phyloP scores from a whole-genome alignment of 2,329 filamentous ascomycete genomes.

The Beauveria pseudobassiana region DNA sequence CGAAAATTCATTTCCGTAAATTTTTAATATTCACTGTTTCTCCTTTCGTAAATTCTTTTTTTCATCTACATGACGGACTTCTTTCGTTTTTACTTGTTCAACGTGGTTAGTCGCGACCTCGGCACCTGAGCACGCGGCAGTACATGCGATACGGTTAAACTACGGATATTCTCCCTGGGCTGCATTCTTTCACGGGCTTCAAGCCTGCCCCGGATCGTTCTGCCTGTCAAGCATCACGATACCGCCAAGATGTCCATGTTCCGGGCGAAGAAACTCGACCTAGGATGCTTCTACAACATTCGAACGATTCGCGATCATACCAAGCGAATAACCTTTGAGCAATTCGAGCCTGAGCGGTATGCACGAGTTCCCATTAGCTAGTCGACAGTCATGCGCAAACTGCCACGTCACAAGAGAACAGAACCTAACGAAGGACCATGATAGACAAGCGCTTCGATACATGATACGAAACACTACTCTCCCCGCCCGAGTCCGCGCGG shows the following conservation, averaged over 20 bases:
- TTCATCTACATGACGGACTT: no score
- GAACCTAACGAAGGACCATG: not conserved
- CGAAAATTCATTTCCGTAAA: no score
- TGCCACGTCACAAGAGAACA: not conserved
- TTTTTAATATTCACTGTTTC: no score
- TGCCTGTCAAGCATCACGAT: not conserved
- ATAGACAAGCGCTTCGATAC: slow-evolving; percentile 85
- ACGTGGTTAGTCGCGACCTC: not conserved
- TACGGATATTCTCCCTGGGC: not conserved
- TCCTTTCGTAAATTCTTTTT: no score
- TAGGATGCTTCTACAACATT: slow-evolving; percentile 81
- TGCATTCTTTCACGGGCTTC: not conserved
- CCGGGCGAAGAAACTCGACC: slow-evolving; percentile 79
- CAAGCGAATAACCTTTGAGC: slow-evolving; percentile 87
- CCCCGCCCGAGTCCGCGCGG: slow-evolving; percentile 70
- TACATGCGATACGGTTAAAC: not conserved
- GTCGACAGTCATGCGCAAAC: not conserved
- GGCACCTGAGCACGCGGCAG: no score
- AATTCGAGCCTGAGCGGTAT: slow-evolving; percentile 83
- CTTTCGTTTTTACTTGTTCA: no score
- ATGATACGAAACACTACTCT: slow-evolving; percentile 90
- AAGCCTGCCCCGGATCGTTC: not conserved
- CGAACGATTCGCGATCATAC: slow-evolving; percentile 89
- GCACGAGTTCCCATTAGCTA: slow-evolving; percentile 11
- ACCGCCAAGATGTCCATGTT: slow-evolving; percentile 68